A percentile compares a stretch with the other conserved stretches of the same genome.
Evolutionary conservation across 805 yeast genomes (phyloP).

Genomic region (Wickerhamiella australiensis): DNA sequence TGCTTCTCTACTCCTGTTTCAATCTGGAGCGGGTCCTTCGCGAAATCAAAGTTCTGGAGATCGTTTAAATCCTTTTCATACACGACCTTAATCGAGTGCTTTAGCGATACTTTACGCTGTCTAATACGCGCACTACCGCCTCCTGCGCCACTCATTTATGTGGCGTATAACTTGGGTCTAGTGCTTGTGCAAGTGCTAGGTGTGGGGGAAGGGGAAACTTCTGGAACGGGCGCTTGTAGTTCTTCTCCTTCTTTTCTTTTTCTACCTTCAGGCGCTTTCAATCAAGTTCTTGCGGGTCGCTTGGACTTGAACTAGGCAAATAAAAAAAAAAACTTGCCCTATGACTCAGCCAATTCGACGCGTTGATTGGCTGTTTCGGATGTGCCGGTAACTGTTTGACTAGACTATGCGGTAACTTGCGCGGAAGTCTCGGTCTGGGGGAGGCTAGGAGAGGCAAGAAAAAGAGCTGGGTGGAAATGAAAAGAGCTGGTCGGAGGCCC

Average conservation of each 20-base stretch:
- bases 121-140: constrained; percentile 30
- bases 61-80: constrained; percentile 72
- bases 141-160: constrained; percentile 3
- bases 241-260: background rate
- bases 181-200: background rate
- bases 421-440: constrained; percentile 1
- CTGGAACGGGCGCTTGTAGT: no score
- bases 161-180: background rate
- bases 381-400: background rate
- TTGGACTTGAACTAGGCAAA: background rate
- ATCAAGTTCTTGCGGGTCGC: no score
- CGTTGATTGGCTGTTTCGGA: constrained; percentile 6
- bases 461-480: background rate
- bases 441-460: background rate
- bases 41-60: constrained; percentile 55
- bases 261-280: no score
- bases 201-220: no score
- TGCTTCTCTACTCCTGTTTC: constrained; percentile 98
- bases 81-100: constrained; percentile 68
- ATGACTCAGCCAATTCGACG: constrained; percentile 5
- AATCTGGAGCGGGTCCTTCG: constrained; percentile 74
- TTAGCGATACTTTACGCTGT: constrained; percentile 88
- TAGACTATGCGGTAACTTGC: background rate
- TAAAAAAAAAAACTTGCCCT: background rate
- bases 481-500: background rate